A percentile compares a stretch with the other conserved stretches of the same genome.
These are phyloP conservation scores for Leccinum truebloodii DNA, from an alignment of 768 basidiomycete genomes.

Conservation along the genomic window DNA sequence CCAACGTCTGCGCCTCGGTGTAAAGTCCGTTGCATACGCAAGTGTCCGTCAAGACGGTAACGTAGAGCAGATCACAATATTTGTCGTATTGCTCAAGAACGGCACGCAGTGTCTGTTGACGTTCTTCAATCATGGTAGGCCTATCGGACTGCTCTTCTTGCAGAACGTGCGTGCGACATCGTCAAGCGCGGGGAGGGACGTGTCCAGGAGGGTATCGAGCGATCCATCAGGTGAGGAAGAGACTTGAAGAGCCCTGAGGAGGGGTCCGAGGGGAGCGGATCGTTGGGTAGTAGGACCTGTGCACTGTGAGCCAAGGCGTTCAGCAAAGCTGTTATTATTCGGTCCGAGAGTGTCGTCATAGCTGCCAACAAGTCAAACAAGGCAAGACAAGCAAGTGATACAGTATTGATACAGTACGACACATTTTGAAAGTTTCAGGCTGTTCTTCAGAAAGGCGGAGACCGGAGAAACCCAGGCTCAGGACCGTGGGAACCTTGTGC, in stretches of 20 bases:
- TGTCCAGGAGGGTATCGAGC: slow-evolving; percentile 63
- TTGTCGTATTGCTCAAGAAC: too few relatives aligned
- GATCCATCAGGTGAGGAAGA: slow-evolving; percentile 74
- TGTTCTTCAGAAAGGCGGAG: slow-evolving; percentile 16
- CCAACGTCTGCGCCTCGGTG: slow-evolving; percentile 85
- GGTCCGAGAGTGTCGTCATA: slow-evolving; percentile 71
- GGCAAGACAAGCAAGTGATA: slow-evolving; percentile 58
- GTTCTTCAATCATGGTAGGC: slow-evolving; percentile 60
- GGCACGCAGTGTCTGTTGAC: slow-evolving; percentile 35
- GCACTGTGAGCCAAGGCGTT: slow-evolving; percentile 74
- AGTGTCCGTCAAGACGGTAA: too few relatives aligned
- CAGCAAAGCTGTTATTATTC: slow-evolving; percentile 84
- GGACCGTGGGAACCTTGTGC: too few relatives aligned
- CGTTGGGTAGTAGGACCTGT: slow-evolving; percentile 52
- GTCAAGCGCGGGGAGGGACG: slow-evolving; percentile 77
- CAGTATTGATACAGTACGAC: slow-evolving; percentile 38
- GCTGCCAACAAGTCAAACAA: slow-evolving; percentile 70
- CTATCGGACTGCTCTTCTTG: slow-evolving; percentile 55
- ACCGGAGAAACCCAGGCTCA: too few relatives aligned
- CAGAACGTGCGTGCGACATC: slow-evolving; percentile 70
- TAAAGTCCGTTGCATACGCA: slow-evolving; percentile 45
- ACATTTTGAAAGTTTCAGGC: slow-evolving; percentile 25
- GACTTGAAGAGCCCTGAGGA: slow-evolving; percentile 73
- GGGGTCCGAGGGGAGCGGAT: slow-evolving; percentile 73
- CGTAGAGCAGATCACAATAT: too few relatives aligned